phyloP scores from a whole-genome alignment of 345 rosid species.

The Citrus glauca region DNA sequence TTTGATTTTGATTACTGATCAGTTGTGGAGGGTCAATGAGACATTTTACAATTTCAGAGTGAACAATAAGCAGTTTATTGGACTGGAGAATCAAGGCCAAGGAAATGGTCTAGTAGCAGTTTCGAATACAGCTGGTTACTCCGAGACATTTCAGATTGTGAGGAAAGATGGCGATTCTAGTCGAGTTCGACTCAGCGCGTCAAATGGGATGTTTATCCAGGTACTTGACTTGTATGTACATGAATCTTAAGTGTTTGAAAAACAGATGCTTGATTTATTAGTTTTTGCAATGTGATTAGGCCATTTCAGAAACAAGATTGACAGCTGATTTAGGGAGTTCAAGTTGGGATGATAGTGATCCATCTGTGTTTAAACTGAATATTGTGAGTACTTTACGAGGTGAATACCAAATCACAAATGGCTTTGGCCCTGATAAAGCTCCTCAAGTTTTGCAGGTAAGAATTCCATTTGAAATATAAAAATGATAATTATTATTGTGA shows the following conservation, averaged over 20 bases:
- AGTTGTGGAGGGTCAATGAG: constrained; percentile 32
- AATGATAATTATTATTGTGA: background rate
- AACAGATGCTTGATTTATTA: background rate
- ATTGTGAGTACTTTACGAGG: constrained; percentile 9
- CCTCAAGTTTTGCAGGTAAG: constrained; percentile 21
- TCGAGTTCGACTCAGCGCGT: constrained; percentile 18
- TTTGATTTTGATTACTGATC: background rate
- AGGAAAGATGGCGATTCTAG: constrained; percentile 13
- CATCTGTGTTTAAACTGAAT: constrained; percentile 29
- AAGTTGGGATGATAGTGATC: constrained; percentile 28
- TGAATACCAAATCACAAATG: constrained; percentile 38
- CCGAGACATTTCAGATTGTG: constrained; percentile 23
- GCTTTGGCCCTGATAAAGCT: constrained; percentile 29
- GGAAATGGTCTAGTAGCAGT: constrained; percentile 13
- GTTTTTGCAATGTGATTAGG: constrained; percentile 1
- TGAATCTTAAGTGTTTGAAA: background rate
- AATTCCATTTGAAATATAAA: background rate
- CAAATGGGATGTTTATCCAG: constrained; percentile 37
- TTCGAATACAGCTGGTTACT: background rate
- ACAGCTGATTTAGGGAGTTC: constrained; percentile 27
- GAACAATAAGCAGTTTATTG: constrained; percentile 20
- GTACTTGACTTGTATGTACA: background rate
- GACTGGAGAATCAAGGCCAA: constrained; percentile 8
- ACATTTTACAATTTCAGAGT: constrained; percentile 26
- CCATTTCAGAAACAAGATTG: constrained; percentile 14